Percentiles rank a stretch among this genome's conserved stretches.
Conservation (phyloP, 768 basidiomycete genomes). For the Boletus subparvulus region DNA sequence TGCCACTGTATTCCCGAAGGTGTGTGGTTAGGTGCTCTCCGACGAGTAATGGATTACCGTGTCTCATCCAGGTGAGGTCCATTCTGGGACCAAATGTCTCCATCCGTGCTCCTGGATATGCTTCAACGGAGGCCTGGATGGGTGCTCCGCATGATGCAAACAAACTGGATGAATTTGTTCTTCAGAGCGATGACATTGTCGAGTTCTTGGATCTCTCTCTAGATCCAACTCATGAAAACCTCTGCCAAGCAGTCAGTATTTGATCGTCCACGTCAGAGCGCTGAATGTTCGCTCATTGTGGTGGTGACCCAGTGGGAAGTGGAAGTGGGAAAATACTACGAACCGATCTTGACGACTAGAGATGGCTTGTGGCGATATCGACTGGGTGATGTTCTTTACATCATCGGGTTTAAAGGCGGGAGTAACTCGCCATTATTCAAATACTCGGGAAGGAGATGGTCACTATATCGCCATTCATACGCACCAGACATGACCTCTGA, state of each 20-base stretch:
- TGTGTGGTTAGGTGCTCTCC: neutral
- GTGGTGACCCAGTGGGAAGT: conserved; percentile 12
- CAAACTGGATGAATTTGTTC: conserved; percentile 12
- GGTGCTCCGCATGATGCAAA: neutral
- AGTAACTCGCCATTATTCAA: conserved; percentile 9
- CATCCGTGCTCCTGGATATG: conserved; percentile 8
- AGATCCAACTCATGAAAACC: too few species aligned
- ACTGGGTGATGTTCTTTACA: conserved; percentile 18
- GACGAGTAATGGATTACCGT: neutral
- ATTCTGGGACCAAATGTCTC: conserved; percentile 8
- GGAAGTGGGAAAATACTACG: too few species aligned
- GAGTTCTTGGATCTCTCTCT: too few species aligned
- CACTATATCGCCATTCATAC: neutral
- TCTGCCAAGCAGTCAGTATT: too few species aligned
- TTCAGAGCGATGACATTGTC: neutral
- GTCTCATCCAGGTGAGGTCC: conserved; percentile 8
- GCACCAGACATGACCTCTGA: neutral
- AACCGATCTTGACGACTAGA: conserved; percentile 2
- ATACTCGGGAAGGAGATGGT: conserved; percentile 16
- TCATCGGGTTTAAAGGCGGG: conserved; percentile 16
- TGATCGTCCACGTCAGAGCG: too few species aligned
- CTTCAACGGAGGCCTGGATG: conserved; percentile 6
- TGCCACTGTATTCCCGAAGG: conserved; percentile 11
- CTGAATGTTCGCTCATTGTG: too few species aligned
- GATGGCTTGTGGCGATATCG: conserved; percentile 26